Base-by-base conservation (phyloP, 768 basidiomycete genomes). In the Boletus vinaceobasis region DNA sequence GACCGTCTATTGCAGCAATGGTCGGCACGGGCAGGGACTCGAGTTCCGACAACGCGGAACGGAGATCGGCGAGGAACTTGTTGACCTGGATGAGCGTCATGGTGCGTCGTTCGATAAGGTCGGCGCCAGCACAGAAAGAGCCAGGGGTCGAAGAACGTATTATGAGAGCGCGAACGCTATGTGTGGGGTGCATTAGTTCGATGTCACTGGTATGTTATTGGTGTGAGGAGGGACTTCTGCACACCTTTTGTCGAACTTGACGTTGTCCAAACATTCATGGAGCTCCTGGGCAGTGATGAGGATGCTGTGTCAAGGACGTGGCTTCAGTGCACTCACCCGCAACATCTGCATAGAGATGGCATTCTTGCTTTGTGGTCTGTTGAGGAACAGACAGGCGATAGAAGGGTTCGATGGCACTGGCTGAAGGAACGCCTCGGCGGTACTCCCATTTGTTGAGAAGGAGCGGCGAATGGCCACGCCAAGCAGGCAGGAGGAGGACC, bases 91-190 rank as follows among this genome's bases (percentile, higher is more conserved):
- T 49, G 59, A 82, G 79, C 11, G 85, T 75, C 94, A 98, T 97
- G 2, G 80, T 80, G n/a, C 85, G 83, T 50, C 94, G 78, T 66
- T 98, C 94, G 47, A 77, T 77, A 43, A 97, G 82, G 70, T 98
- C 94, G 8, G 94, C 94, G 11, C 94, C 94, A 15, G 94, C 86
- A 67, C 94, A 98, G 73, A 97, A 98, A 3, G 89, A 78, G 23
- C 85, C 85, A n/a, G 77, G 61, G 1, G 85, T 80, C 1, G 89
- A 81, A 7, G 94, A 94, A 50, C 86, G 82, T n/a, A 98, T 68
- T 51, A 98, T 84, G 55, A 98, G 79, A 0, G 88, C 83, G 53
- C 93, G 87, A 49, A 87, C 77, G 53, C 88, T 92, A 58, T 37
- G 39, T 55, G 17, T 4, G 38, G 29, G 35, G 5, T 39, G 23